Conservation (phyloP, 805 yeast species). For the Henningerozyma blattae region DNA sequence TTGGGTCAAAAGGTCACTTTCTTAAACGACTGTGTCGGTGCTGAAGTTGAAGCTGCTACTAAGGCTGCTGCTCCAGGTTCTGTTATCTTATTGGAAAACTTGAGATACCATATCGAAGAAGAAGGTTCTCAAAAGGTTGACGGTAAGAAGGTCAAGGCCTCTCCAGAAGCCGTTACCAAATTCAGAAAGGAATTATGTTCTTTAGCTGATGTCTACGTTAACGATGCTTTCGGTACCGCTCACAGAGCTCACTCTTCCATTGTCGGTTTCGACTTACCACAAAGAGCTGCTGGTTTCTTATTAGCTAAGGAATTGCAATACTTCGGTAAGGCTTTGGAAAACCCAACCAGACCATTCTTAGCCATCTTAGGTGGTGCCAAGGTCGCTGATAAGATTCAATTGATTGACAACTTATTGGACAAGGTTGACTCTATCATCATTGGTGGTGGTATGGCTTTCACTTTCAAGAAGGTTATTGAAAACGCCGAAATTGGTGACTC, state of each 20-base stretch:
- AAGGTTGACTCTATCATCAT: conserved; percentile 90
- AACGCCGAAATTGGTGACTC: conserved; percentile 84
- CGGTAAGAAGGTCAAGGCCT: conserved; percentile 91
- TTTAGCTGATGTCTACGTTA: conserved; percentile 92
- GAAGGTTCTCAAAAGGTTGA: conserved; percentile 90
- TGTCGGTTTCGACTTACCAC: conserved; percentile 93
- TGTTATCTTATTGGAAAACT: conserved; percentile 87
- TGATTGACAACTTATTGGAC: conserved; percentile 92
- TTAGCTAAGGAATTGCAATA: conserved; percentile 94
- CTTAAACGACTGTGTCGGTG: conserved; percentile 86
- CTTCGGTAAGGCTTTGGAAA: conserved; percentile 97
- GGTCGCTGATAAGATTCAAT: conserved; percentile 97
- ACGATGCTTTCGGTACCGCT: conserved; percentile 98
- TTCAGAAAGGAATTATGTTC: conserved; percentile 87
- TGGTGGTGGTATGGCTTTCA: conserved; percentile 99
- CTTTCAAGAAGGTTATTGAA: conserved; percentile 89
- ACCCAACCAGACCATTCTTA: conserved; percentile 95
- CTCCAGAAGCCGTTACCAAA: conserved; percentile 65
- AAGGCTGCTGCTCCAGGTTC: conserved; percentile 65
- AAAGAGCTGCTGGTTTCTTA: conserved; percentile 97
- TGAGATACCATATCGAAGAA: conserved; percentile 96
- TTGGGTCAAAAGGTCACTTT: conserved; percentile 67
- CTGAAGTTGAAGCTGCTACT: conserved; percentile 73
- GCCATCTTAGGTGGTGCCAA: conserved; percentile 99
- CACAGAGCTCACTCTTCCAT: conserved; percentile 99